Conservation (phyloP, 371 early-diverging fungal species). For the Fennellomyces sp. region DNA sequence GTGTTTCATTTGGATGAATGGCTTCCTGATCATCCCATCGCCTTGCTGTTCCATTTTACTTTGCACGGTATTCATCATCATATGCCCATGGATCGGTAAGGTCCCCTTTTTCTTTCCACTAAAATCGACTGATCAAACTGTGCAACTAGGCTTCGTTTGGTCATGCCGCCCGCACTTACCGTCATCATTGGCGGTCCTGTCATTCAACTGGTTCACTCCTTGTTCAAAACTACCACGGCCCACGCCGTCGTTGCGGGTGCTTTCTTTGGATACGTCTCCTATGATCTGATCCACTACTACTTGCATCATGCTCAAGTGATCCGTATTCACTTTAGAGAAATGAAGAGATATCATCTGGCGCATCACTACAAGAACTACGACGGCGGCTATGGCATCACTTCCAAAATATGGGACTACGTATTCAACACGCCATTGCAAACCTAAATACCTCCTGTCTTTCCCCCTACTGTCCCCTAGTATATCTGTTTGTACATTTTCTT, state of each 20-base stretch:
- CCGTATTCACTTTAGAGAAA: slow-evolving; percentile 71
- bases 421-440: slow-evolving; percentile 62
- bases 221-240: slow-evolving; percentile 55
- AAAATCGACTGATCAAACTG: no score
- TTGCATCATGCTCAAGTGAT: slow-evolving; percentile 89
- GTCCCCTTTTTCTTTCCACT: no score
- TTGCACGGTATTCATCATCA: slow-evolving; percentile 96
- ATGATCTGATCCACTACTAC: slow-evolving; percentile 94
- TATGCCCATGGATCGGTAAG: slow-evolving; percentile 92
- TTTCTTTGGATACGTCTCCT: slow-evolving; percentile 82
- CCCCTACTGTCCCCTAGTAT: not conserved
- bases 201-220: slow-evolving; percentile 48
- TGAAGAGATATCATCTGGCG: slow-evolving; percentile 93
- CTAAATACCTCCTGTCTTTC: not conserved
- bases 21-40: slow-evolving; percentile 82
- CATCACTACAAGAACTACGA: slow-evolving; percentile 93
- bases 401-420: slow-evolving; percentile 89
- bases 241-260: slow-evolving; percentile 76
- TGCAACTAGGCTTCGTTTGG: slow-evolving; percentile 89
- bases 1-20: slow-evolving; percentile 89
- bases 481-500: no score
- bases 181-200: slow-evolving; percentile 68
- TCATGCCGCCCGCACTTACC: slow-evolving; percentile 94
- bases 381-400: slow-evolving; percentile 91
- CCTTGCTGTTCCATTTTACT: slow-evolving; percentile 82